Evolutionary conservation across 2,329 filamentous ascomycete genomes (phyloP).

Genomic region (Neonectria hederae): DNA sequence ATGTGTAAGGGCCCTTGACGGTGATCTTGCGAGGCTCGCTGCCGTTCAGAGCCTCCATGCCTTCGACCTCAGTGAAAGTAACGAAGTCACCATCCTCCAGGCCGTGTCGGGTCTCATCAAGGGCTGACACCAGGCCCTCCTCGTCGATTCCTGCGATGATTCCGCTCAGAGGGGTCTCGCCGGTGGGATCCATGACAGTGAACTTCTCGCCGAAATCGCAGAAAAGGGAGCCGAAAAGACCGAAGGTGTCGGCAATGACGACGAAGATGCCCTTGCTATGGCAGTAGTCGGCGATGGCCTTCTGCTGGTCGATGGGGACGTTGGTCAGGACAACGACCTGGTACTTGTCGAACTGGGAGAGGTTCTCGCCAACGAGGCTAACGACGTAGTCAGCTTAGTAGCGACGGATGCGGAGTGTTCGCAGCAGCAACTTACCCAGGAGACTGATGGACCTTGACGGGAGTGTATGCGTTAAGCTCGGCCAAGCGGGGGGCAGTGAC

Average conservation of each 20-base stretch:
- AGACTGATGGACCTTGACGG: slow-evolving; percentile 79
- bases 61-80: slow-evolving; percentile 91
- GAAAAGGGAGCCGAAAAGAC: slow-evolving; percentile 94
- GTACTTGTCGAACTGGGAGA: slow-evolving; percentile 86
- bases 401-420: slow-evolving; percentile 4
- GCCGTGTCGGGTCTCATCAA: slow-evolving; percentile 95
- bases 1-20: slow-evolving; percentile 96
- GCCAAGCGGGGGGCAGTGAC: slow-evolving; percentile 89
- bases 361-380: slow-evolving; percentile 79
- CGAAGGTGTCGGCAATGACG: slow-evolving; percentile 87
- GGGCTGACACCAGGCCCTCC: slow-evolving; percentile 87
- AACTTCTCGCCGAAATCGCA: slow-evolving; percentile 98
- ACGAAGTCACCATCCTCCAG: slow-evolving; percentile 97
- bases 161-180: slow-evolving; percentile 85
- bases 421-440: slow-evolving; percentile 53
- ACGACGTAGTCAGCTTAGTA: slow-evolving; percentile 36
- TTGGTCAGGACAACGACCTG: slow-evolving; percentile 93
- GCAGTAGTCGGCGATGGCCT: slow-evolving; percentile 89
- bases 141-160: slow-evolving; percentile 92
- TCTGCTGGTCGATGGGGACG: slow-evolving; percentile 81
- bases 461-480: slow-evolving; percentile 96
- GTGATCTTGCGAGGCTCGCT: slow-evolving; percentile 88
- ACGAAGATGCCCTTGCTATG: slow-evolving; percentile 94
- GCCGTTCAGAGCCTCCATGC: slow-evolving; percentile 88
- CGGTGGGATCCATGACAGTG: slow-evolving; percentile 87